These are phyloP conservation scores for Starmerella floricola DNA, from an alignment of 805 yeast species.

Conservation along the genomic window DNA sequence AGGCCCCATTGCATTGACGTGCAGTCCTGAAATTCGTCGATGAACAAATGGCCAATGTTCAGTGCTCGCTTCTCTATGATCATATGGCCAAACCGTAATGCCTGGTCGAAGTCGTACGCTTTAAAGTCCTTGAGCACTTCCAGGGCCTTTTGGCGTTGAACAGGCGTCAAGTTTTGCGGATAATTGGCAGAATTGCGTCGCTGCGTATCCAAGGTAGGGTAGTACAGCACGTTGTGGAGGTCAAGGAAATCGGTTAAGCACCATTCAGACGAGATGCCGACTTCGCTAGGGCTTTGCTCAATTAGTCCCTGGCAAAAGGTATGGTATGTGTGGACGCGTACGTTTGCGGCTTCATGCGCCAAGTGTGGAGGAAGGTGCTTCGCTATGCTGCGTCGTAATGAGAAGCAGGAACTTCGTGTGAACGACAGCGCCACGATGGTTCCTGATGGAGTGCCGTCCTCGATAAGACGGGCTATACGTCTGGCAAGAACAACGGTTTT, in stretches of 20 bases:
- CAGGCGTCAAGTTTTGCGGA: background rate
- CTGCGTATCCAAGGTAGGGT: conserved; percentile 1
- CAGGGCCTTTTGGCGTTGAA: background rate
- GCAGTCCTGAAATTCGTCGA: conserved; percentile 89
- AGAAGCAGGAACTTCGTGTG: conserved; percentile 82
- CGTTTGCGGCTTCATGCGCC: conserved; percentile 10
- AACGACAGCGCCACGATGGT: conserved; percentile 77
- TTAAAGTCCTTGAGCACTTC: conserved; percentile 30
- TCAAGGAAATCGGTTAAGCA: conserved; percentile 61
- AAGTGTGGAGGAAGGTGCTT: background rate
- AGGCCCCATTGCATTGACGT: conserved; percentile 15
- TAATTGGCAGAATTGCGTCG: background rate
- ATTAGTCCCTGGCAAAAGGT: conserved; percentile 61
- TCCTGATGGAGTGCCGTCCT: conserved; percentile 43
- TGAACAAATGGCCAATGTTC: conserved; percentile 54
- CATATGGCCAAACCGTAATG: conserved; percentile 42
- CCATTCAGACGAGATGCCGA: conserved; percentile 31
- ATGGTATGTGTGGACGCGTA: conserved; percentile 63
- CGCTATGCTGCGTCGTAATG: conserved; percentile 55
- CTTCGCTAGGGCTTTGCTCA: conserved; percentile 33
- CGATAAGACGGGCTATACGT: conserved; percentile 60
- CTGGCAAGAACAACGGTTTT: conserved; percentile 76
- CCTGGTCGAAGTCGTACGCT: conserved; percentile 73
- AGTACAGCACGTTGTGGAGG: conserved; percentile 24
- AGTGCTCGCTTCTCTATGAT: conserved; percentile 6